phyloP scores from a whole-genome alignment of 345 rosid genomes.

The Eucalyptus lansdowneana region DNA sequence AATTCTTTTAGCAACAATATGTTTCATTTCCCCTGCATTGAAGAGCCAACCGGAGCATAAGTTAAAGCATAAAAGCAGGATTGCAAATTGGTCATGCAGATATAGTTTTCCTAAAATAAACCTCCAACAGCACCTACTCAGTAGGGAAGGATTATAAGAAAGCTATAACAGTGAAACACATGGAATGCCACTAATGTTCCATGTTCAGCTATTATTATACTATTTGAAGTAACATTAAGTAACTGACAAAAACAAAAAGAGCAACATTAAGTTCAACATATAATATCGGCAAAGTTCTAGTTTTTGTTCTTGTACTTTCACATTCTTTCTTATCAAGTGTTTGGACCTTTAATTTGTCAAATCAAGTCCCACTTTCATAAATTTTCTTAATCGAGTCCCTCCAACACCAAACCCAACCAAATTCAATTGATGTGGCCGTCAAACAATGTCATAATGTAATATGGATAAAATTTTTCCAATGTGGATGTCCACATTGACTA shows the following conservation, averaged over 20 bases:
- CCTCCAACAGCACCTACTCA: background rate
- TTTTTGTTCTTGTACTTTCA: background rate
- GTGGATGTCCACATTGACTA: background rate
- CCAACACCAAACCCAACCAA: background rate
- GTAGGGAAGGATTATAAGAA: background rate
- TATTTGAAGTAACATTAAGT: background rate
- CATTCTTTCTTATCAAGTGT: background rate
- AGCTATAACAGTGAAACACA: background rate
- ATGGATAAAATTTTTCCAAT: background rate
- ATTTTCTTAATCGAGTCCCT: background rate
- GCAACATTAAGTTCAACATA: background rate
- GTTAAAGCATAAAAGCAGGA: background rate
- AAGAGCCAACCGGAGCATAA: background rate
- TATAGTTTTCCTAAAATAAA: background rate
- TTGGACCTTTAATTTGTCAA: background rate
- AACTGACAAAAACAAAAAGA: background rate
- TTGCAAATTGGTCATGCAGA: background rate
- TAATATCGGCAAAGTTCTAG: background rate
- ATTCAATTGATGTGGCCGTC: background rate
- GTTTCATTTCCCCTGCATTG: conserved; percentile 56
- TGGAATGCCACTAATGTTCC: background rate
- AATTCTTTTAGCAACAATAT: conserved; percentile 25
- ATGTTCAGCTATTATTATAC: background rate
- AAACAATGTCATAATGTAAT: background rate
- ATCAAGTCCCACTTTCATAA: background rate